These are phyloP conservation scores for Tricholoma bakamatsutake DNA, from an alignment of 768 basidiomycete species.

Conservation along the genomic window DNA sequence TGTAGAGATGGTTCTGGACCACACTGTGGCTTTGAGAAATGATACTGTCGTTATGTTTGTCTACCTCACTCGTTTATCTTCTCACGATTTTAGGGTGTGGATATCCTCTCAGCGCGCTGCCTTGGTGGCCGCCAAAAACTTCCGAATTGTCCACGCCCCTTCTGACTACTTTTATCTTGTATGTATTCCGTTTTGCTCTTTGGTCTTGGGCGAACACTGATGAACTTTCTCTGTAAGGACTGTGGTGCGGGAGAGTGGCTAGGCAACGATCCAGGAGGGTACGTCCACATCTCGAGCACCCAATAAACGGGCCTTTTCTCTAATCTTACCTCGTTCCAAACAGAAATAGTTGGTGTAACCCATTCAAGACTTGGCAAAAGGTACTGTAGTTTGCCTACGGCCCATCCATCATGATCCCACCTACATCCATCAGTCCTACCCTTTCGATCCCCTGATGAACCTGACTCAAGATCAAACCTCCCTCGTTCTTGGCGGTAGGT, in stretches of 20 bases:
- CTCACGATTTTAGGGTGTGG: constrained; percentile 51
- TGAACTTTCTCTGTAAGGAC: constrained; percentile 31
- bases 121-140: constrained; percentile 52
- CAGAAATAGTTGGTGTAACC: constrained; percentile 68
- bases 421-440: constrained; percentile 38
- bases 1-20: constrained; percentile 58
- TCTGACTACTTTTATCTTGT: constrained; percentile 79
- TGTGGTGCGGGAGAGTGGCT: constrained; percentile 72
- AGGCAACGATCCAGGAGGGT: constrained; percentile 41
- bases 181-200: neutral
- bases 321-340: neutral
- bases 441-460: constrained; percentile 66
- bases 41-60: constrained; percentile 54
- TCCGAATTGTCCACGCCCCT: constrained; percentile 59
- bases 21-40: constrained; percentile 38
- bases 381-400: constrained; percentile 24
- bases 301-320: neutral
- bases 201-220: constrained; percentile 8
- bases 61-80: neutral
- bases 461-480: constrained; percentile 38
- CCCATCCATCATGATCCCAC: neutral
- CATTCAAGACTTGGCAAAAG: constrained; percentile 78
- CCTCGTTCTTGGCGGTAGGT: constrained; percentile 64
- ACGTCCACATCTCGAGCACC: constrained; percentile 8
- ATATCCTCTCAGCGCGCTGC: constrained; percentile 56